These are phyloP conservation scores for Waltiozyma sp. DNA, from an alignment of 1,139 yeast species.

Conservation along the genomic window DNA sequence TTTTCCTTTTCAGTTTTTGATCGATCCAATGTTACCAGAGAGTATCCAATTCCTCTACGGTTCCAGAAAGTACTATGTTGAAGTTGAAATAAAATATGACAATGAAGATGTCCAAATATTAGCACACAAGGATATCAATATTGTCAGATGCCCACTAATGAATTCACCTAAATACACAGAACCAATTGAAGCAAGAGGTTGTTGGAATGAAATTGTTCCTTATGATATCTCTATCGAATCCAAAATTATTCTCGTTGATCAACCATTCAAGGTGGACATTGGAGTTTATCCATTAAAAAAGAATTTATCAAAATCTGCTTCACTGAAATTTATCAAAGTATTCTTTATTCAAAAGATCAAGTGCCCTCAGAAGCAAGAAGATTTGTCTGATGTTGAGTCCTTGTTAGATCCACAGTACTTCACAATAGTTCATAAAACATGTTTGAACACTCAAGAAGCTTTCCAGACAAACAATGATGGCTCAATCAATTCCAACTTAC, in stretches of 20 bases:
- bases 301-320: background rate
- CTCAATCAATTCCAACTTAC: background rate
- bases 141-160: constrained; percentile 10
- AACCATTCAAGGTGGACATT: constrained; percentile 4
- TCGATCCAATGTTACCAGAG: constrained; percentile 13
- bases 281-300: constrained; percentile 4
- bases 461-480: background rate
- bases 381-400: background rate
- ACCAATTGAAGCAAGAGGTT: constrained; percentile 7
- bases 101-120: background rate
- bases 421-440: background rate
- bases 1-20: constrained; percentile 14
- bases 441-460: background rate
- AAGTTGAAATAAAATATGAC: constrained; percentile 2
- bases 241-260: constrained; percentile 9
- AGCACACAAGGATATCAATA: constrained; percentile 1
- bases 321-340: constrained; percentile 7
- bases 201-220: constrained; percentile 9
- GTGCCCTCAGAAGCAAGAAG: constrained; percentile 4
- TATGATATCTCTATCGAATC: constrained; percentile 10
- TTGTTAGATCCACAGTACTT: background rate
- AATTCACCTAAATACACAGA: constrained; percentile 8
- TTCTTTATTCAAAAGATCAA: constrained; percentile 9
- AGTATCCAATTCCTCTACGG: constrained; percentile 6
- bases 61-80: constrained; percentile 8